Evolutionary conservation across 495 filamentous ascomycete species (phyloP).

Genomic region (Aspergillus cavernicola): DNA sequence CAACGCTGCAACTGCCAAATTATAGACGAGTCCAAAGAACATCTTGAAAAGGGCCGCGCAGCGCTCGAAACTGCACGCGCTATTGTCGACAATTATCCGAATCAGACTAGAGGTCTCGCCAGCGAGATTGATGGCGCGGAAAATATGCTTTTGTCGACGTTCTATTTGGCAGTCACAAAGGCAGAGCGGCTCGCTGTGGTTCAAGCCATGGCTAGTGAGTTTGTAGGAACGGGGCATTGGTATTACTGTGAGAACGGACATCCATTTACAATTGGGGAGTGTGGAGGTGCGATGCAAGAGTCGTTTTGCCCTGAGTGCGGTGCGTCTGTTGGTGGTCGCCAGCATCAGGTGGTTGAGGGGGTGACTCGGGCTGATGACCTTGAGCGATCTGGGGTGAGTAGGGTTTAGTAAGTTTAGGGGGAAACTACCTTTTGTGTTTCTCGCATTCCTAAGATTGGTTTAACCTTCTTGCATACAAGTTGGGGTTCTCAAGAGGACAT

Average conservation of each 20-base stretch:
- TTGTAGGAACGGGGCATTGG: constrained; percentile 60
- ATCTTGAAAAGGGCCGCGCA: constrained; percentile 1
- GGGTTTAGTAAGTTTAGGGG: background rate
- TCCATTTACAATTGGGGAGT: constrained; percentile 47
- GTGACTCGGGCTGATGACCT: constrained; percentile 10
- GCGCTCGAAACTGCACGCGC: constrained; percentile 10
- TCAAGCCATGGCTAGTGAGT: constrained; percentile 47
- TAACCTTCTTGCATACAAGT: background rate
- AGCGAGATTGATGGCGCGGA: constrained; percentile 10
- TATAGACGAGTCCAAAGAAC: constrained; percentile 5
- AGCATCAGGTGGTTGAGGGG: constrained; percentile 6
- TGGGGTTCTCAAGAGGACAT: background rate
- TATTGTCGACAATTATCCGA: background rate
- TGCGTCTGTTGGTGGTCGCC: constrained; percentile 46
- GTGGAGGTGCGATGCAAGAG: background rate
- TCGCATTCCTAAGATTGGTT: background rate
- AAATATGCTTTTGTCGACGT: constrained; percentile 21
- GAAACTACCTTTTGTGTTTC: background rate
- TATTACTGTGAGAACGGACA: constrained; percentile 65
- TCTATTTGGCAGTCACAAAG: constrained; percentile 45
- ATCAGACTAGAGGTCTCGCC: constrained; percentile 3
- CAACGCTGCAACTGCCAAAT: constrained; percentile 17
- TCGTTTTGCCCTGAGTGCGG: constrained; percentile 62
- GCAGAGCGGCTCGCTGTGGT: constrained; percentile 45
- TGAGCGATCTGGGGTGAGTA: background rate